Percentiles rank a stretch among this genome's conserved stretches.
Conservation (phyloP, 441 rosid species). For the Arabidopsis lyrata region DNA sequence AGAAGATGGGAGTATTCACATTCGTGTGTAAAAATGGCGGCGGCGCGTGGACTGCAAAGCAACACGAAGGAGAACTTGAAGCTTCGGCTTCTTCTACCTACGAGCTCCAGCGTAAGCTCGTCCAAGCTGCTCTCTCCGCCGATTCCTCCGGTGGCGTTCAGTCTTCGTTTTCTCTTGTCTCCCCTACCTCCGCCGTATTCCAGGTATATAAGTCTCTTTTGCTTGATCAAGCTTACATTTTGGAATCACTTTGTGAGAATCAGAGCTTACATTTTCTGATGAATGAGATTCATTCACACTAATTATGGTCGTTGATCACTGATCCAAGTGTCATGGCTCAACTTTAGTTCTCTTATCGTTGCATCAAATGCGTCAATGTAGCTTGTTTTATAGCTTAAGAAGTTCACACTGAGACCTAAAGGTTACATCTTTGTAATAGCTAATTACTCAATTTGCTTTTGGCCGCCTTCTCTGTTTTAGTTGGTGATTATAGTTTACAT, state of each 20-base stretch:
- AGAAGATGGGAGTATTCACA: slow-evolving; percentile 77
- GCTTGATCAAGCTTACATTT: slow-evolving; percentile 6
- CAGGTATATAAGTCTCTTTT: slow-evolving; percentile 56
- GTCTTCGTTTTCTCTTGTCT: slow-evolving; percentile 68
- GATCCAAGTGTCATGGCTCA: background rate
- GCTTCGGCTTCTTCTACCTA: slow-evolving; percentile 62
- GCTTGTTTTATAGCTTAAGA: background rate
- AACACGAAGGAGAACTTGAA: slow-evolving; percentile 74
- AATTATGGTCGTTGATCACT: background rate
- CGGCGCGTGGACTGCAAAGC: slow-evolving; percentile 78
- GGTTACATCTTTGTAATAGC: slow-evolving; percentile 9
- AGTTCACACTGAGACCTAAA: background rate
- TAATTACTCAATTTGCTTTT: background rate
- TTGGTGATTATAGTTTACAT: background rate
- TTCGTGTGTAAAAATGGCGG: slow-evolving; percentile 72
- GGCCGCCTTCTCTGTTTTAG: background rate
- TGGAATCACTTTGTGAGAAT: background rate
- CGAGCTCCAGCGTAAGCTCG: slow-evolving; percentile 78
- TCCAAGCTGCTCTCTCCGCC: slow-evolving; percentile 54
- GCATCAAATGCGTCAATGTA: background rate
- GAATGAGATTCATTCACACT: background rate
- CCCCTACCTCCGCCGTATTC: slow-evolving; percentile 65
- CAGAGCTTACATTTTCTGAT: background rate
- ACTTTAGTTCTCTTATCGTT: background rate
- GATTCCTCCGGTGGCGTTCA: slow-evolving; percentile 75